Percentiles rank a stretch among this genome's conserved stretches.
These are phyloP conservation scores for Exophiala sideris DNA, from an alignment of 2,329 filamentous ascomycete genomes.

Conservation along the genomic window DNA sequence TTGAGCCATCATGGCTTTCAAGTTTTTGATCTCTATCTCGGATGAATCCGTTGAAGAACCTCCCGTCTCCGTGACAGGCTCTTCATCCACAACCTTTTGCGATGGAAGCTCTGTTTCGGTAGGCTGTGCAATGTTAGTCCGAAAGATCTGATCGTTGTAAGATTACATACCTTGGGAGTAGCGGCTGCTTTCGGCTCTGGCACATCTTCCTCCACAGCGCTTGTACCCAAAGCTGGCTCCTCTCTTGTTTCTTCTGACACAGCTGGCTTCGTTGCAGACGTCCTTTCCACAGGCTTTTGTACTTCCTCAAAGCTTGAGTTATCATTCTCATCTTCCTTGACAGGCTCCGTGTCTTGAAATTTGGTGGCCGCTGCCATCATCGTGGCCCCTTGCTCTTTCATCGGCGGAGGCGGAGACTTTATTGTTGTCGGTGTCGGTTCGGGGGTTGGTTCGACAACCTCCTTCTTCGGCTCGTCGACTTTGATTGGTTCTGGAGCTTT, in stretches of 20 bases:
- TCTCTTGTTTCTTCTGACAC: constrained; percentile 16
- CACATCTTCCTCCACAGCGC: constrained; percentile 17
- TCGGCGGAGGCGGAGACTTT: constrained; percentile 60
- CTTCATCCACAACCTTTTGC: constrained; percentile 3
- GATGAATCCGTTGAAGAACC: constrained; percentile 9
- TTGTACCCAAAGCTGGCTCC: constrained; percentile 12
- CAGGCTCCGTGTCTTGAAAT: constrained; percentile 70
- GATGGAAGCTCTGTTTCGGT: constrained; percentile 7
- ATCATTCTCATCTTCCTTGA: constrained; percentile 62
- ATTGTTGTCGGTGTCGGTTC: constrained; percentile 36
- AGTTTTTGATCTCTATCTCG: constrained; percentile 28
- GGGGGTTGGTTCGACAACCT: constrained; percentile 30
- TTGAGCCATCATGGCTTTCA: constrained; percentile 29
- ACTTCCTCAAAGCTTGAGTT: constrained; percentile 85
- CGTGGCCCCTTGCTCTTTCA: constrained; percentile 82
- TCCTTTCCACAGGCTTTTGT: constrained; percentile 63
- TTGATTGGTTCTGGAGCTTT: constrained; percentile 43
- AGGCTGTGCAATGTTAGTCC: constrained; percentile 7
- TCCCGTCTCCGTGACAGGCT: not conserved
- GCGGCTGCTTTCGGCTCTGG: constrained; percentile 6
- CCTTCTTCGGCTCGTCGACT: constrained; percentile 48
- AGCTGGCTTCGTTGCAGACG: constrained; percentile 20
- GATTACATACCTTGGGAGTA: constrained; percentile 8
- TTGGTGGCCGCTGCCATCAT: constrained; percentile 82
- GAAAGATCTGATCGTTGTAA: not conserved